A percentile compares a stretch with the other conserved stretches of the same genome.
Conservation (phyloP, 129 eudicot species). For the Centaurea solstitialis region DNA sequence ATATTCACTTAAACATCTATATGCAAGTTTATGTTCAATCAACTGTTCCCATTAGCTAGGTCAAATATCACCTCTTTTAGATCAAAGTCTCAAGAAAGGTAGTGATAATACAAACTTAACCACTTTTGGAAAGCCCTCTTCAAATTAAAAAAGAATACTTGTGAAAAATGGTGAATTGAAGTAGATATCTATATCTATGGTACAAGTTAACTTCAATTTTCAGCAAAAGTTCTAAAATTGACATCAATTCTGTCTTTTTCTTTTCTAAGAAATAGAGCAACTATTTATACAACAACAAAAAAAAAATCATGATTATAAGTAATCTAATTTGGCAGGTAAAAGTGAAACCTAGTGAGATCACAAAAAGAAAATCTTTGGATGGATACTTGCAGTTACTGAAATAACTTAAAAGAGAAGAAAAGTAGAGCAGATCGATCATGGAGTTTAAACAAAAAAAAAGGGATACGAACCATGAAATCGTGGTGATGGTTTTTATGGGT, state of each 20-base stretch:
- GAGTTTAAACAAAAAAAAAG: background rate
- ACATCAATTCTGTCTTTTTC: background rate
- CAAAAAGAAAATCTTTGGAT: background rate
- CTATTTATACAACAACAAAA: background rate
- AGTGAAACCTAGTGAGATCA: background rate
- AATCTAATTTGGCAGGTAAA: background rate
- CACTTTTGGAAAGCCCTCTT: background rate
- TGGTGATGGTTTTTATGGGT: slow-evolving; percentile 3
- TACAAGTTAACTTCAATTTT: background rate
- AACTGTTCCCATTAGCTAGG: slow-evolving; percentile 13
- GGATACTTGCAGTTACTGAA: background rate
- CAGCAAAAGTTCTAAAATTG: background rate
- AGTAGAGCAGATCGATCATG: background rate
- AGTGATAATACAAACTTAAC: background rate
- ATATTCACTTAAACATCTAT: background rate
- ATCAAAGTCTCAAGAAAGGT: background rate
- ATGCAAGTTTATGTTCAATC: background rate
- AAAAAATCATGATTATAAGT: background rate
- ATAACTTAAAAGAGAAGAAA: background rate
- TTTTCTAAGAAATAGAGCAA: background rate
- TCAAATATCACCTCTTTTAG: background rate
- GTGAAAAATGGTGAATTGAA: background rate
- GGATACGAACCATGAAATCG: slow-evolving; percentile 24
- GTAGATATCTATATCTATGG: background rate
- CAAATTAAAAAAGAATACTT: background rate